Evolutionary conservation across 192 early-diverging fungal genomes (phyloP).

Genomic region (Backusella sp.): DNA sequence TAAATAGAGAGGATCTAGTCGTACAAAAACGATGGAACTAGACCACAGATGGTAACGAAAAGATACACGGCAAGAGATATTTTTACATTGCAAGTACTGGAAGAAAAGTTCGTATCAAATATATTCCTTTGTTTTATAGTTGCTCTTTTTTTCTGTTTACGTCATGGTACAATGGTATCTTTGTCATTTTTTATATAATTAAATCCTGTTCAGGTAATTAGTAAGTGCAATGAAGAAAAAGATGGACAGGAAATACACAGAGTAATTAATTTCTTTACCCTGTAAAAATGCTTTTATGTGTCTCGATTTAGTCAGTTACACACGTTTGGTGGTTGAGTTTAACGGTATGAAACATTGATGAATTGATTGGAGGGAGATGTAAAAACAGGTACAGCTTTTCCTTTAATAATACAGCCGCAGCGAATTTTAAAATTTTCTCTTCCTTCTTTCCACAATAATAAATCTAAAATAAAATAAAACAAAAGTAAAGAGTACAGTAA

Average conservation of each 20-base stretch:
- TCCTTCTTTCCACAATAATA: background rate
- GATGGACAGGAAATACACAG: background rate
- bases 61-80: background rate
- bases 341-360: background rate
- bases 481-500: background rate
- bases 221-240: background rate
- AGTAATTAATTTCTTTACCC: background rate
- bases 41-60: background rate
- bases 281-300: background rate
- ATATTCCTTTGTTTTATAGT: background rate
- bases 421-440: background rate
- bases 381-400: background rate
- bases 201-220: background rate
- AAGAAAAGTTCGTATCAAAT: background rate
- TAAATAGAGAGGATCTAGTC: background rate
- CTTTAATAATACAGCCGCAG: background rate
- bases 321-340: background rate
- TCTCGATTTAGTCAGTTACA: background rate
- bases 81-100: background rate
- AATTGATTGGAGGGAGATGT: conserved; percentile 6
- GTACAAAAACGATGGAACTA: background rate
- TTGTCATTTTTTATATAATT: background rate
- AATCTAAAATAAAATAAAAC: background rate
- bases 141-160: background rate
- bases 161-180: background rate